phyloP scores from a whole-genome alignment of 805 yeast species.

The Candida saitoana region DNA sequence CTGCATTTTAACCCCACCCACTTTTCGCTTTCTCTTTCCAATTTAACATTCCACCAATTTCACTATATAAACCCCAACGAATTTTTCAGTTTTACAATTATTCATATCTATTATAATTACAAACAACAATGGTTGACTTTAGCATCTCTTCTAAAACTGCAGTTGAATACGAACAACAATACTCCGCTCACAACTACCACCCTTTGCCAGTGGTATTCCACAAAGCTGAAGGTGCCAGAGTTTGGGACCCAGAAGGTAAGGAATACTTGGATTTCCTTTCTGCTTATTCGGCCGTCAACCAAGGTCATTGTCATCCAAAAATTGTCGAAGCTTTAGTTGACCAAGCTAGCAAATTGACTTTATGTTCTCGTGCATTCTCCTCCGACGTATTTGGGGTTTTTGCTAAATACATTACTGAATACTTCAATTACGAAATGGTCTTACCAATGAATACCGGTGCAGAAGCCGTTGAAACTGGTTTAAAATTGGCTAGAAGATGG shows the following conservation, averaged over 20 bases:
- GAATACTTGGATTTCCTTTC: conserved; percentile 89
- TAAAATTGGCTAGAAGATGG: conserved; percentile 96
- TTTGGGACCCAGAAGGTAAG: conserved; percentile 97
- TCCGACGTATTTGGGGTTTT: conserved; percentile 82
- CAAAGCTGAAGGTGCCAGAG: conserved; percentile 84
- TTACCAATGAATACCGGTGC: conserved; percentile 99
- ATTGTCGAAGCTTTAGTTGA: conserved; percentile 79
- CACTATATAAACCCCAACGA: background rate
- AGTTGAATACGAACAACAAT: conserved; percentile 62
- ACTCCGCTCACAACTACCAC: conserved; percentile 95
- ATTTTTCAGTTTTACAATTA: too few relatives aligned
- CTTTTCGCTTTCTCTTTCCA: too few relatives aligned
- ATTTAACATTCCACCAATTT: too few relatives aligned
- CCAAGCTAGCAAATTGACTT: conserved; percentile 79
- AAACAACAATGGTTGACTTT: conserved; percentile 20
- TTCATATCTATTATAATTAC: too few relatives aligned
- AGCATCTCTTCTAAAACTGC: conserved; percentile 64
- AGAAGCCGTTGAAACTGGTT: conserved; percentile 94
- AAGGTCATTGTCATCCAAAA: conserved; percentile 96
- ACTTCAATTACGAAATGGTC: conserved; percentile 85
- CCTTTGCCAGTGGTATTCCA: conserved; percentile 93
- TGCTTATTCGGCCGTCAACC: conserved; percentile 96
- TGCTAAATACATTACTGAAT: conserved; percentile 86
- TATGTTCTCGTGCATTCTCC: conserved; percentile 90
- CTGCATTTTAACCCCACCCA: too few relatives aligned